A percentile compares a stretch with the other conserved stretches of the same genome.
Evolutionary conservation across 495 filamentous ascomycete genomes (phyloP).

Genomic region (Diplogelasinospora grovesii): DNA sequence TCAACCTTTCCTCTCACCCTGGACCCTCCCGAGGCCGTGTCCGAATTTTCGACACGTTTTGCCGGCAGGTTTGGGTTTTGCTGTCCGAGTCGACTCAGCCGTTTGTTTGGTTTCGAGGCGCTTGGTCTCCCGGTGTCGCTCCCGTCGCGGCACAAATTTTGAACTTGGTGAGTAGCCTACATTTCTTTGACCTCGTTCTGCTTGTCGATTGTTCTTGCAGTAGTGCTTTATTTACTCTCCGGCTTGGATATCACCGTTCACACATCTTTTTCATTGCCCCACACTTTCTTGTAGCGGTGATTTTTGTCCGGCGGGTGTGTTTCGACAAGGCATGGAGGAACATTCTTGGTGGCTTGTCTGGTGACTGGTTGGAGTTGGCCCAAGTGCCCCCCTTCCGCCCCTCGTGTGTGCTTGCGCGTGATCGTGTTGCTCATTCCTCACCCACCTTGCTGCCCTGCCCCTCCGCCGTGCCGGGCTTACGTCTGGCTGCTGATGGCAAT

Average conservation of each 20-base stretch:
- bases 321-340: background rate
- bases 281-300: background rate
- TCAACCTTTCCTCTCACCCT: too few relatives aligned
- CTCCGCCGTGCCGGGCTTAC: background rate
- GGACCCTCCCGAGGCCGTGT: too few relatives aligned
- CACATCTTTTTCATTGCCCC: background rate
- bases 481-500: background rate
- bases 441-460: slow-evolving; percentile 9
- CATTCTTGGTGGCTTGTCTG: slow-evolving; percentile 4
- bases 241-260: background rate
- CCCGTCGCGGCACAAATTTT: too few relatives aligned
- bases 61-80: too few relatives aligned
- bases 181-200: background rate
- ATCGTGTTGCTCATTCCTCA: slow-evolving; percentile 18
- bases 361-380: slow-evolving; percentile 13
- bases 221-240: background rate
- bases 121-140: too few relatives aligned
- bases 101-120: too few relatives aligned
- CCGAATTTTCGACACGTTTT: too few relatives aligned
- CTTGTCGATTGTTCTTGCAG: background rate
- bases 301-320: slow-evolving; percentile 1
- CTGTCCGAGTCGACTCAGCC: too few relatives aligned
- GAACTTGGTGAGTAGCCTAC: background rate
- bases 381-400: background rate
- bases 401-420: slow-evolving; percentile 13